Conservation (phyloP, 768 basidiomycete species). For the Pilatotrama ljubarskyi region DNA sequence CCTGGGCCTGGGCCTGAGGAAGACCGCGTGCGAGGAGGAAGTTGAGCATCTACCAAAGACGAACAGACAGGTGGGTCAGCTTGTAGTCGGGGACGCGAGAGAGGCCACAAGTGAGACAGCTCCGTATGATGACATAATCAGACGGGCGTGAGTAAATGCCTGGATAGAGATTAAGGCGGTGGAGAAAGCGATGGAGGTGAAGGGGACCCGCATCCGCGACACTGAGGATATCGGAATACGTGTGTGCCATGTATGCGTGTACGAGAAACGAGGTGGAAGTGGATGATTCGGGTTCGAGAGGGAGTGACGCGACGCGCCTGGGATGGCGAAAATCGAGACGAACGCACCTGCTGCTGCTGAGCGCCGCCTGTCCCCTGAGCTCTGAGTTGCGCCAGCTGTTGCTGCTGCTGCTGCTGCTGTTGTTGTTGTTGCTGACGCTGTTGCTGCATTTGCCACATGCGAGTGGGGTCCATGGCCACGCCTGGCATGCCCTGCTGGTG, state of each 20-base stretch:
- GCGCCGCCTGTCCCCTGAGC: conserved; percentile 4
- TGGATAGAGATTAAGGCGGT: conserved; percentile 23
- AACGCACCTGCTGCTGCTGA: conserved; percentile 24
- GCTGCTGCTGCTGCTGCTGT: conserved; percentile 18
- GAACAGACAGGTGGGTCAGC: neutral
- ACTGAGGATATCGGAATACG: neutral
- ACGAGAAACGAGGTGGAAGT: neutral
- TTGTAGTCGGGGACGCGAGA: conserved; percentile 12
- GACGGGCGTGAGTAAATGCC: conserved; percentile 28
- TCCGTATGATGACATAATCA: conserved; percentile 33
- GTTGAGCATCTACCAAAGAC: conserved; percentile 18
- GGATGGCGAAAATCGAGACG: conserved; percentile 8
- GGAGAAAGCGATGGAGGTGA: conserved; percentile 15
- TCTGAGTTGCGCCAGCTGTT: conserved; percentile 8
- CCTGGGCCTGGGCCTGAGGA: conserved; percentile 4
- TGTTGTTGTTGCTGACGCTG: conserved; percentile 28
- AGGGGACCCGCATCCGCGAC: conserved; percentile 1
- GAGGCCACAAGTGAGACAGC: conserved; percentile 18
- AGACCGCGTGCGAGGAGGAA: conserved; percentile 11
- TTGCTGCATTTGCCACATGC: conserved; percentile 61
- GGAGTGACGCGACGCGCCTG: conserved; percentile 20
- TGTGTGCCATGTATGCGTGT: neutral
- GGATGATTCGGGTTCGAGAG: neutral
- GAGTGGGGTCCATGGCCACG: conserved; percentile 51
- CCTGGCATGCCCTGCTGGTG: conserved; percentile 40